Evolutionary conservation across 495 filamentous ascomycete species (phyloP), one percentile per base, ranked within the genome.

Genomic region (Aspergillus funiculosus): DNA sequence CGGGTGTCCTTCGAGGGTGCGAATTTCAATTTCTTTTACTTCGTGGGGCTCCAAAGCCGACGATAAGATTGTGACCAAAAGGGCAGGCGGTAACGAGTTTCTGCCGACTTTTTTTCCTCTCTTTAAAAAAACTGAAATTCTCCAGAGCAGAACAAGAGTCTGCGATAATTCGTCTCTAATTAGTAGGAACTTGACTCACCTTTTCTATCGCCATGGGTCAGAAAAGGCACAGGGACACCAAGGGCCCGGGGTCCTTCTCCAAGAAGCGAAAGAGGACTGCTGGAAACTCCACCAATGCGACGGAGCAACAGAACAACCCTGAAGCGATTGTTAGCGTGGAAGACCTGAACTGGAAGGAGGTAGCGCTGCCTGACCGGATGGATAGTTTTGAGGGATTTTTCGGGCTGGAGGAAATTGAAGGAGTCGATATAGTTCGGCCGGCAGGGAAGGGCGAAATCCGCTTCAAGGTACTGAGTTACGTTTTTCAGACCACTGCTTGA

Each of bases 371-470:
- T 4, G 89, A 95, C 59, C 81, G 83, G 52, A 74, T 95, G 49
- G 86, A 92, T 30, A 86, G 97, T 72, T 86, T 85, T n/a, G 87
- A 89, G 51, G 92, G 94, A 0, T 95, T 98, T 63, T 94, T 81
- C 64, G 91, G 92, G 0, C 61, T 98, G 28, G 91, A 98, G 51
- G 92, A 97, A 56, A 80, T 96, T 34, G 87, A 94, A 6, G 88
- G 84, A 31, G 86, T 97, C 0, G 87, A 95, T 21, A 72, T 98
- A 14, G 66, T 94, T 22, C 73, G 69, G 28, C 43, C 62, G 11
- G 27, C 60, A 9, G 55, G 56, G 1, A 55, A 49, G 2, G 67
- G 69, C 25, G 53, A 65, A 25, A 41, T 77, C 20, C 56, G 59
- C 31, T 79, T 73, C 55, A 73, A 73, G 67, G 75, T 78, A 64